Conservation (phyloP, 208 protist genomes). For the Acanthamoeba lenticulata region DNA sequence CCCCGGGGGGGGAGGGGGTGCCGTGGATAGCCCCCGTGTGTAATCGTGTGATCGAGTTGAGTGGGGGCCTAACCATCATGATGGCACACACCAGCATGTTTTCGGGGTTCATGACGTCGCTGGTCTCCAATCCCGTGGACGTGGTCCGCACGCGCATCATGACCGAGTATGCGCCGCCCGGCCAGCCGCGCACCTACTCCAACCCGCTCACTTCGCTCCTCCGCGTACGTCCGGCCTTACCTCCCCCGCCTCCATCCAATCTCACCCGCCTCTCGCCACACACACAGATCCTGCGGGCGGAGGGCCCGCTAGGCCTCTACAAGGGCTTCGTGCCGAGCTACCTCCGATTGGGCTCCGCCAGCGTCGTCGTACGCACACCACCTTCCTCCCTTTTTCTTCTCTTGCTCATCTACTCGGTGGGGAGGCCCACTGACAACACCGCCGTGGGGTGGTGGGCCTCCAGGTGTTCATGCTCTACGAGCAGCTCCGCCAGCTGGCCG, state of each 20-base stretch:
- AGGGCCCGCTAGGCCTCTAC: background rate
- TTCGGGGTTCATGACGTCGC: constrained; percentile 8
- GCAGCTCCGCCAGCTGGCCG: background rate
- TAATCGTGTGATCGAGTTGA: background rate
- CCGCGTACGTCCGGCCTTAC: background rate
- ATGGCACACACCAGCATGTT: background rate
- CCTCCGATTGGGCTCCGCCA: background rate
- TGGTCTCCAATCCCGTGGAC: background rate
- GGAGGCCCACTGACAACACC: background rate
- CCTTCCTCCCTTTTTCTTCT: background rate
- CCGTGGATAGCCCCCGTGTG: too few relatives aligned
- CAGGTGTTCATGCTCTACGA: constrained; percentile 14
- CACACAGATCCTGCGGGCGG: background rate
- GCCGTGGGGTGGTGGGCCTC: too few relatives aligned
- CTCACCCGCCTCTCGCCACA: background rate
- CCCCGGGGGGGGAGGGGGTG: too few relatives aligned
- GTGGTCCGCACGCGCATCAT: constrained; percentile 13
- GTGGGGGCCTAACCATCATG: background rate
- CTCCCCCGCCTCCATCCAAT: background rate
- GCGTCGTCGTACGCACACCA: background rate
- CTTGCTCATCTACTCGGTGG: background rate
- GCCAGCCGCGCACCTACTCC: background rate
- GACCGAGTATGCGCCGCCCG: background rate
- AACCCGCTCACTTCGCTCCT: background rate
- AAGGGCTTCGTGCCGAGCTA: constrained; percentile 29